Percentiles rank a stretch among this genome's conserved stretches.
These are phyloP conservation scores for Croton laevigatus DNA, from an alignment of 441 rosid genomes.

Conservation along the genomic window DNA sequence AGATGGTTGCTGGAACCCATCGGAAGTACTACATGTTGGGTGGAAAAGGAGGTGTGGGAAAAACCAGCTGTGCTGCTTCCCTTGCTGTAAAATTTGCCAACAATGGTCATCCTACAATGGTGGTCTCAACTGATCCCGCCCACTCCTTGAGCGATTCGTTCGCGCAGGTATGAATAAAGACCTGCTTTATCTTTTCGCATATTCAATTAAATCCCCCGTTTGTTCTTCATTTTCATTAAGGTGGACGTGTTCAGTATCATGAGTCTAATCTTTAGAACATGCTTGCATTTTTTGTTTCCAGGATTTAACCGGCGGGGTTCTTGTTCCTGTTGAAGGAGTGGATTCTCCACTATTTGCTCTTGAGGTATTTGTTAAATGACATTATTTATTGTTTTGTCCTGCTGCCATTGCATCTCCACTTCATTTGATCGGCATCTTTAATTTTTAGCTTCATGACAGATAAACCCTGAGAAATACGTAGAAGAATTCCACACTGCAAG, in stretches of 20 bases:
- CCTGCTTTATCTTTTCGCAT: constrained; percentile 1
- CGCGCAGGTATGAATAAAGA: constrained; percentile 54
- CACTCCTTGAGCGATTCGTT: constrained; percentile 90
- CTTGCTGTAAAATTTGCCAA: constrained; percentile 87
- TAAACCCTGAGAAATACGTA: constrained; percentile 66
- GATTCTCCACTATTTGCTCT: constrained; percentile 72
- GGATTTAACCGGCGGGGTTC: constrained; percentile 71
- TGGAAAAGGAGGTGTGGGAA: constrained; percentile 89
- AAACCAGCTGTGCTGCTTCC: constrained; percentile 88
- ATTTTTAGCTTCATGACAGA: constrained; percentile 35
- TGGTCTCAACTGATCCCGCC: constrained; percentile 89
- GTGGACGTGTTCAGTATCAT: constrained; percentile 2
- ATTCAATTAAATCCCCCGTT: not conserved
- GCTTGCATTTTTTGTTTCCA: constrained; percentile 22
- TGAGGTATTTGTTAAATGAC: constrained; percentile 44
- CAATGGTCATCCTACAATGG: constrained; percentile 74
- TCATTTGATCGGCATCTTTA: constrained; percentile 18
- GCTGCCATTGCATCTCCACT: constrained; percentile 8
- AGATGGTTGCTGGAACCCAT: constrained; percentile 44
- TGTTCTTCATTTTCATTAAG: constrained; percentile 19
- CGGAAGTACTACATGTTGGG: constrained; percentile 71
- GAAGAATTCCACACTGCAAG: constrained; percentile 48
- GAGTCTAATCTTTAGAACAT: not conserved
- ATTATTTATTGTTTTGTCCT: not conserved
- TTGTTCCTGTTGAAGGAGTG: constrained; percentile 62